phyloP scores from a whole-genome alignment of 1,139 yeast species.

The Suhomyces kunorum region DNA sequence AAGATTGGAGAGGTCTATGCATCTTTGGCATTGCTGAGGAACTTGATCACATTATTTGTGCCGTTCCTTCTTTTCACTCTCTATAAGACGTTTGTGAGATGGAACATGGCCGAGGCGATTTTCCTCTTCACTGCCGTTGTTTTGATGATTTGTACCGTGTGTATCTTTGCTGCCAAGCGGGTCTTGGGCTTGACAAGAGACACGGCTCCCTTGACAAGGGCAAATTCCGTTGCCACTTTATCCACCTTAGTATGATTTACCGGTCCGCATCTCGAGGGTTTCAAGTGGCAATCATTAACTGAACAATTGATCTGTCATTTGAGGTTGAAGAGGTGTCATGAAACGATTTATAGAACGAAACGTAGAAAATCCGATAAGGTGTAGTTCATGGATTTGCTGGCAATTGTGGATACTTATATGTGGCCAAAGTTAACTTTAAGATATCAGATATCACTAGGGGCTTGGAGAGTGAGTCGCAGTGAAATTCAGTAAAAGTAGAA shows the following conservation, averaged over 20 bases:
- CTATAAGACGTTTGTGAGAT: conserved; percentile 28
- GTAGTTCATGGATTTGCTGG: too few species aligned
- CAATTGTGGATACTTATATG: too few species aligned
- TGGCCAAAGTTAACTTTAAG: too few species aligned
- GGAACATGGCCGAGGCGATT: conserved; percentile 13
- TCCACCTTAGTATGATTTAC: too few species aligned
- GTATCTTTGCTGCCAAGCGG: conserved; percentile 7
- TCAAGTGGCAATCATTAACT: not conserved
- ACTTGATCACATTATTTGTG: conserved; percentile 35
- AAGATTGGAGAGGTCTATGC: conserved; percentile 57
- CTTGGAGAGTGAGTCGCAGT: too few species aligned
- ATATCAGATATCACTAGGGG: too few species aligned
- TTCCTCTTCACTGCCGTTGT: conserved; percentile 11
- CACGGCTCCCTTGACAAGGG: conserved; percentile 10
- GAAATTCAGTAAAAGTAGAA: not conserved
- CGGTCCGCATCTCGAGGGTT: too few species aligned
- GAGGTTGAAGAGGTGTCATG: too few species aligned
- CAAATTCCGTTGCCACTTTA: conserved; percentile 12
- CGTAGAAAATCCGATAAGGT: not conserved
- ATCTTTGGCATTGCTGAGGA: conserved; percentile 49
- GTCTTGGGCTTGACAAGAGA: conserved; percentile 10
- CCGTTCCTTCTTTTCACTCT: conserved; percentile 43
- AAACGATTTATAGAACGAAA: too few species aligned
- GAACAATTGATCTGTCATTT: not conserved
- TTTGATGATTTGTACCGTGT: conserved; percentile 3